Percentiles rank a stretch among this genome's conserved stretches.
Evolutionary conservation across 768 basidiomycete species (phyloP).

Genomic region (Clitopilus passeckerianus): DNA sequence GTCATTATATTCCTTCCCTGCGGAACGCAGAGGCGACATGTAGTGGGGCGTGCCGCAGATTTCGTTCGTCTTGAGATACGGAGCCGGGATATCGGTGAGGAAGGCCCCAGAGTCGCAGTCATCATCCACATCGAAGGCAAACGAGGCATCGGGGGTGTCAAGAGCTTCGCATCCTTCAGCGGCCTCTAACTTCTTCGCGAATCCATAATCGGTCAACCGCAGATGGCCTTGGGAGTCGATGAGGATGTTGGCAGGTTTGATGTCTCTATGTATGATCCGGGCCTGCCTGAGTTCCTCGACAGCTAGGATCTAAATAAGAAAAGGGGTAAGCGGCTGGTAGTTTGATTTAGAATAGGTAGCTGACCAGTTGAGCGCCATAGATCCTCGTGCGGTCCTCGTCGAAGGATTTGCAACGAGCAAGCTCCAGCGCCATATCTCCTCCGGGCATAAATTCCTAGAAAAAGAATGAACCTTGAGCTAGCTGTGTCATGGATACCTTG

Average conservation of each 20-base stretch:
- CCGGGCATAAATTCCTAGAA: slow-evolving; percentile 17
- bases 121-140: background rate
- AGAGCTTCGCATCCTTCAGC: background rate
- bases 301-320: background rate
- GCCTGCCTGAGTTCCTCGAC: background rate
- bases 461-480: background rate
- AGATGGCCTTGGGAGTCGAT: background rate
- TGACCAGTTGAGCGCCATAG: background rate
- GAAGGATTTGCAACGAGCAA: background rate
- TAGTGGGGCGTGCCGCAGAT: background rate
- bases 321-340: background rate
- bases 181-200: background rate
- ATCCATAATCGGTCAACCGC: background rate
- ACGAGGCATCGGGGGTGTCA: background rate
- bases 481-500: background rate
- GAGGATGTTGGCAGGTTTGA: background rate
- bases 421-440: slow-evolving; percentile 10
- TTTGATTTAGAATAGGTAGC: background rate
- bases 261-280: background rate
- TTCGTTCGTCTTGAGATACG: background rate
- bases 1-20: background rate
- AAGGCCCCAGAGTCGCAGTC: background rate
- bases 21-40: background rate
- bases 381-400: background rate
- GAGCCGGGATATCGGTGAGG: background rate